Conservation (phyloP, 2,329 filamentous ascomycete genomes). For the Fusarium sacchari region DNA sequence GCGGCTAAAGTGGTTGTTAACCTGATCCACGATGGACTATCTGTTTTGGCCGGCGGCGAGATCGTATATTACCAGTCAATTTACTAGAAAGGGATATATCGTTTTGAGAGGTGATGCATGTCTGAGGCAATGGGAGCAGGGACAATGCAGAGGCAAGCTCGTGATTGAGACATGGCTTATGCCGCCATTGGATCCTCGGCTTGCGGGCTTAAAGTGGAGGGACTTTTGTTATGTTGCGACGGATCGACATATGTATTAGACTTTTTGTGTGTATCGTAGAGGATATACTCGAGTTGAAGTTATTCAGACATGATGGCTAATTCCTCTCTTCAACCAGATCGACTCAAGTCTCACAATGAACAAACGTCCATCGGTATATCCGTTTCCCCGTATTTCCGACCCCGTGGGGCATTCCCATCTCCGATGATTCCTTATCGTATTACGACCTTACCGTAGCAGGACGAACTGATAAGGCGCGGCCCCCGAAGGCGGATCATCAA, state of each 20-base stretch:
- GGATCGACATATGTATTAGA: not conserved
- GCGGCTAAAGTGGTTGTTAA: not conserved
- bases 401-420: conserved; percentile 30
- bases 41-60: conserved; percentile 14
- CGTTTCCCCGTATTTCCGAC: conserved; percentile 41
- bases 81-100: not conserved
- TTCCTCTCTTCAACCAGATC: not conserved
- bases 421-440: conserved; percentile 30
- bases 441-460: conserved; percentile 6
- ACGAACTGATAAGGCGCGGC: conserved; percentile 17
- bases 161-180: conserved; percentile 6
- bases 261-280: not conserved
- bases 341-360: not conserved
- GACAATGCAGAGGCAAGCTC: not conserved
- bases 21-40: not conserved
- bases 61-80: conserved; percentile 2
- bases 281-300: not conserved
- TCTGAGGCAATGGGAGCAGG: not conserved
- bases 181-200: not conserved
- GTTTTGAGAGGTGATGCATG: not conserved
- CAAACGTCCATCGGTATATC: conserved; percentile 12
- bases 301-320: not conserved
- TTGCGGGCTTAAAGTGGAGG: not conserved
- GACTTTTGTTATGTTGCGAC: not conserved
- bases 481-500: conserved; percentile 18